Conservation (phyloP, 352 stramenopile genomes). For the Thraustochytrium sp. region DNA sequence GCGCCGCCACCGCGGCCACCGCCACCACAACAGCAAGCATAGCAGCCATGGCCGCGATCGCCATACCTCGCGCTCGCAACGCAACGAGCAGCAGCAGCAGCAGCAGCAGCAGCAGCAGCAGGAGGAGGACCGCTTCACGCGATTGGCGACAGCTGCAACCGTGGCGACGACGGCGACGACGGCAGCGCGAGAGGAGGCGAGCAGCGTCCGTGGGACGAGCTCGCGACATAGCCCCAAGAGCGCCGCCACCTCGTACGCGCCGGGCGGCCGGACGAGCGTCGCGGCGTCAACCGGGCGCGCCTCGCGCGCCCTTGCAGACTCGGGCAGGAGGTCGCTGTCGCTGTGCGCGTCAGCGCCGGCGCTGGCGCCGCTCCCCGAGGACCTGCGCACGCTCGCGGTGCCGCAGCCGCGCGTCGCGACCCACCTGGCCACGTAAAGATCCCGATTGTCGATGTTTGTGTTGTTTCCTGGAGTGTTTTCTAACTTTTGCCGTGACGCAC, state of each 20-base stretch:
- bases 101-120: too few species aligned
- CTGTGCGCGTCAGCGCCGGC: neutral
- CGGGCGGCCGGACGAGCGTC: too few species aligned
- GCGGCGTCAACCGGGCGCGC: too few species aligned
- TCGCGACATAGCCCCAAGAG: too few species aligned
- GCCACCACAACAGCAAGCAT: neutral
- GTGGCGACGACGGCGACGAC: too few species aligned
- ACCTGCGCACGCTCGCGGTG: neutral
- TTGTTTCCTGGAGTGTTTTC: neutral
- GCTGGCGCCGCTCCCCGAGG: neutral
- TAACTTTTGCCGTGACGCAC: too few species aligned
- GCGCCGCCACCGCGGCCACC: neutral
- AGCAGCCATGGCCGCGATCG: neutral
- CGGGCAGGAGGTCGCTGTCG: neutral
- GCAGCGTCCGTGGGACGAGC: too few species aligned
- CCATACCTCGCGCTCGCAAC: neutral
- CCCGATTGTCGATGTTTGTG: neutral
- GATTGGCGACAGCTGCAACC: too few species aligned
- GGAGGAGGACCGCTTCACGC: too few species aligned
- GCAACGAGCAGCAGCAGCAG: neutral
- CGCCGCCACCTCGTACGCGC: too few species aligned
- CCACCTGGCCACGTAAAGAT: neutral
- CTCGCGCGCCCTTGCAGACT: neutral
- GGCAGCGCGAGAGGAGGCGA: too few species aligned
- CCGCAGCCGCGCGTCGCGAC: neutral